Base-by-base conservation (phyloP, 306 rosid genomes). In the Quercus robur region DNA sequence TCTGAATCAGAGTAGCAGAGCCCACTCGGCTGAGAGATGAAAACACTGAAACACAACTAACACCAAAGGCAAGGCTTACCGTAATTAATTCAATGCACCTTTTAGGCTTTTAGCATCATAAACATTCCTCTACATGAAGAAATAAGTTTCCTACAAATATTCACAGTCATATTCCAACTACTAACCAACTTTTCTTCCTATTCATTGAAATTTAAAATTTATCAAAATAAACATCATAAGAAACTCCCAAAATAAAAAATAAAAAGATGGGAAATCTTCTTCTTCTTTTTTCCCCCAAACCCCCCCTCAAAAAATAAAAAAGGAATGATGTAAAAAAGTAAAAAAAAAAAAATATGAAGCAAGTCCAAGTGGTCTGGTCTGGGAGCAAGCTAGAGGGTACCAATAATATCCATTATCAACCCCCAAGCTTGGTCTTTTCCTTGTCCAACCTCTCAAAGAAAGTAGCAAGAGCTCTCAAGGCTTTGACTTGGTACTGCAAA, bases 401-500 rank as follows among this genome's bases (percentile, higher is more conserved):
- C 11, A 41, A 41, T 41, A 41, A 41, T 41, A 9, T 3, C 49
- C 35, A 30, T 67, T 23, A 23, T 90, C 83, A 95, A 76, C 89
- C 94, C 71, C 97, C 97, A 77, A 89, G 73, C 82, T 89, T 90
- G 4, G 88, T 78, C 54, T 91, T 89, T 41, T 92, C 92, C 75
- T 90, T 92, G 66, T 94, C 90, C 80, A 92, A 72, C 38, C 70
- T 80, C 57, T 92, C 88, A 33, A 94, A 90, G 79, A 93, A 84
- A 67, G 12, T 71, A 0, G 94, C 46, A 62, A 93, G 91, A 14
- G 96, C 81, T 67, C 84, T 93, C 85, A 95, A 81, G 77, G 94
- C 88, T 75, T 93, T 93, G 74, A 93, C 88, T 77, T 89, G 97
- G 58, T 67, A 85, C 85, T 90, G 98, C 85, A 95, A 86, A 5